Base-by-base conservation (phyloP, 2,329 filamentous ascomycete genomes). In the Aureobasidium sp. region DNA sequence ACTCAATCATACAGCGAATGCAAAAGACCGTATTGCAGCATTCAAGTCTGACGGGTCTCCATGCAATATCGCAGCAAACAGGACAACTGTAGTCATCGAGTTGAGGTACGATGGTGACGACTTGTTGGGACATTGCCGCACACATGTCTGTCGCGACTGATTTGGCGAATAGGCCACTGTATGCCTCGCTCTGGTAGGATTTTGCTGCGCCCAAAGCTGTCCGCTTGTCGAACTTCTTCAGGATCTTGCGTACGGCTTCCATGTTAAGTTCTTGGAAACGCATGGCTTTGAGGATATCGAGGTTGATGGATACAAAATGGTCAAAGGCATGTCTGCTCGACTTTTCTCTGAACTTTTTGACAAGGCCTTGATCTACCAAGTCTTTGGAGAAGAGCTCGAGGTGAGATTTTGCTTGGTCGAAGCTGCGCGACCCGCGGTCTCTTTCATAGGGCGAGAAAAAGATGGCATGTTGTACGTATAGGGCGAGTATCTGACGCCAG, bases 201-300 rank as follows among this genome's bases (percentile, higher is more conserved):
- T 86, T 81, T 45, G 89, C 89, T 1, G 91, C 89, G 31, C 91
- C 89, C 25, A 97, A 82, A 1, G 91, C 89, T 1, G 94, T 97
- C 66, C 90, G 88, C 78, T 97, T 97, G 79, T 96, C 93, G 75
- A 97, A 97, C 89, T 94, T 97, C 77, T 97, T 97, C 61, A 97
- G 80, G 60, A 97, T 97, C 77, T 97, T 97, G 40, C 82, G 83
- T 72, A 96, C 88, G 1, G 94, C 94, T 36, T 87, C 87, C 69
- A 88, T 88, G 73, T 97, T 97, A 69, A 97, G 90, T 74, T 96
- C 93, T 73, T 95, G 93, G 71, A 97, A 97, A 66, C 91, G 90
- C 69, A 97, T 84, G 60, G 92, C 91, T 68, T 90, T 90, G n/a
- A 97, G 83, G n/a, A 97, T 85, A 61, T 88, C 86, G 29, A 88